These are phyloP conservation scores for Verticillium klebahnii DNA, from an alignment of 2,329 filamentous ascomycete genomes.

Conservation along the genomic window DNA sequence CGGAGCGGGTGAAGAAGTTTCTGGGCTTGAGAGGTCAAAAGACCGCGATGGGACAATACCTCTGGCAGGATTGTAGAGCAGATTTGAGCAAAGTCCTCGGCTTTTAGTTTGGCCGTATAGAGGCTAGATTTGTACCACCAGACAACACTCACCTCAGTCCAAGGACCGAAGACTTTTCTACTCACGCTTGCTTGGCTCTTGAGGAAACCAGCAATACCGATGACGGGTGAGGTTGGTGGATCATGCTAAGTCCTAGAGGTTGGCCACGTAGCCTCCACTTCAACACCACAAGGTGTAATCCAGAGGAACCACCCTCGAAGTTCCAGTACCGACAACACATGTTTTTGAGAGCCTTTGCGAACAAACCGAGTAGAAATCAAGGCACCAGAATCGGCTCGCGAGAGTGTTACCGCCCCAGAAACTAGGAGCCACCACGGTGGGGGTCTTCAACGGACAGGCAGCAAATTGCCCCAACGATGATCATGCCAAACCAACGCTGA, in stretches of 20 bases:
- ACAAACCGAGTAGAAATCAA: conserved; percentile 6
- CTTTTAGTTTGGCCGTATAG: neutral
- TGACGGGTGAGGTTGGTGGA: no score
- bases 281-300: no score
- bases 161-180: no score
- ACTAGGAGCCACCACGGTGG: conserved; percentile 14
- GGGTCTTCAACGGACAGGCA: conserved; percentile 31
- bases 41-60: conserved; percentile 1
- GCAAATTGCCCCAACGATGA: conserved; percentile 31
- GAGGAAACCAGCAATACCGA: no score
- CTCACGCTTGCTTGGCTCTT: no score
- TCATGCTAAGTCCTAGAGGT: no score
- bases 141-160: no score
- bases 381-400: conserved; percentile 4
- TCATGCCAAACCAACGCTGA: conserved; percentile 46
- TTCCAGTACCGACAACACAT: no score
- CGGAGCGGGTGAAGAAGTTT: conserved; percentile 9
- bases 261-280: no score
- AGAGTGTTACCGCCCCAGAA: neutral
- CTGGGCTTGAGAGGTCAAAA: conserved; percentile 4
- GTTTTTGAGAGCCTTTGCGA: no score
- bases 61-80: conserved; percentile 5
- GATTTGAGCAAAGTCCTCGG: neutral
- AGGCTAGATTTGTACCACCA: no score
- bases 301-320: no score